Evolutionary conservation across 768 basidiomycete species (phyloP).

Genomic region (Tylopilus sp.): DNA sequence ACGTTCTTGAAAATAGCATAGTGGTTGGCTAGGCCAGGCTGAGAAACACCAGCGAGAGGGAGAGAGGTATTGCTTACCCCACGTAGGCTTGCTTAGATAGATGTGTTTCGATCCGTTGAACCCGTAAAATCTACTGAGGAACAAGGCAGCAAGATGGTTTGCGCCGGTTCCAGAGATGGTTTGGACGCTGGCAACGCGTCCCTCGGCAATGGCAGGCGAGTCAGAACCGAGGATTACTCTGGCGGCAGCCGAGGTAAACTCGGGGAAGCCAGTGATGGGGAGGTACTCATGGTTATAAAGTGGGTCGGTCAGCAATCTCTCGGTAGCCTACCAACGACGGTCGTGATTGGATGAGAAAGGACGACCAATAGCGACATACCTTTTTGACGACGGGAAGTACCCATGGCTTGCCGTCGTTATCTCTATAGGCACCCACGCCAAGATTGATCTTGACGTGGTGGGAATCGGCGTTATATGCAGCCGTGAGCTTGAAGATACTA

Average conservation of each 20-base stretch:
- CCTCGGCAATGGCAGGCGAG: conserved; percentile 66
- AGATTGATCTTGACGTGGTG: conserved; percentile 82
- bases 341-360: not conserved
- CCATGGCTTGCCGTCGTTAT: conserved; percentile 86
- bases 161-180: conserved; percentile 96
- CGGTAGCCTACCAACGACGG: conserved; percentile 55
- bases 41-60: not conserved
- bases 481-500: conserved; percentile 90
- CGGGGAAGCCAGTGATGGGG: conserved; percentile 83
- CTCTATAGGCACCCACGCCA: conserved; percentile 91
- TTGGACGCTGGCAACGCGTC: conserved; percentile 77
- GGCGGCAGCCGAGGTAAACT: conserved; percentile 79
- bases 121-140: conserved; percentile 77
- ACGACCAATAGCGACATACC: conserved; percentile 38
- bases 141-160: conserved; percentile 88
- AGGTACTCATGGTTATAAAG: conserved; percentile 89
- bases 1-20: conserved; percentile 88
- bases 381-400: conserved; percentile 89
- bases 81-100: conserved; percentile 90
- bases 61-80: conserved; percentile 57
- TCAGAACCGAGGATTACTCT: conserved; percentile 76
- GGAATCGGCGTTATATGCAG: conserved; percentile 80
- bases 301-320: conserved; percentile 63
- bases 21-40: conserved; percentile 64
- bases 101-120: conserved; percentile 64